Base-by-base conservation (phyloP, 495 filamentous ascomycete genomes). In the Schizothecium vesticola region DNA sequence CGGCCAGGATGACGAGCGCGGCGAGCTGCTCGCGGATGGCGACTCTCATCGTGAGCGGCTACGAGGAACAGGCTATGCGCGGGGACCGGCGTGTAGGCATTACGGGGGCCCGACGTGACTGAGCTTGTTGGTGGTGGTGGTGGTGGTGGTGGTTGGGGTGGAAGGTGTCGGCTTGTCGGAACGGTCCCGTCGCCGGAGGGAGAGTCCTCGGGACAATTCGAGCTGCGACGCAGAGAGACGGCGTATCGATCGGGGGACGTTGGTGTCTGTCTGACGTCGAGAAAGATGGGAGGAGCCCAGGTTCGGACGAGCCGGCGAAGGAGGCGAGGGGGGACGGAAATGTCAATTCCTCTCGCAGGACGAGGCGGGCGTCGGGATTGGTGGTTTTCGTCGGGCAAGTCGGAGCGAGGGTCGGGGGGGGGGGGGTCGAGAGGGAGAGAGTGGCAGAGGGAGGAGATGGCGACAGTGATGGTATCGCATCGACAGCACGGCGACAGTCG, bases 21-120 rank as follows among this genome's bases (percentile, higher is more conserved):
- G 84, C 91, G 64, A 96, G 82, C 84, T 96, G 92, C 80, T 91
- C 88, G 69, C 91, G 85, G 74, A 96, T 96, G 24, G 90, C 88
- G 77, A 95, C 87, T 74, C 92, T 85, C 90, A 96, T 94, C 73
- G 78, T 88, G 76, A n/a, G 62, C 65, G 74, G 75, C 78, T 80
- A 77, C 73, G 71, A 73, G 56, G 67, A 68, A 69, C 68, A 71
- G 75, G 70, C 64, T 66, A 66, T 71, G 59, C 63, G 59, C 58
- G 59, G 51, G 28, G 56, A 69, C 63, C 65, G 62, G 68, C 59
- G 24, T 23, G 68, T 56, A 65, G 59, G 71, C 76, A 78, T 78
- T 33, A 12, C 24, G 23, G n/a, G 16, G n/a, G 60, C 0, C n/a
- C 23, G 64, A 29, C n/a, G 31, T 21, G 64, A 2, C 59, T 63